Conservation (phyloP, 768 basidiomycete species). For the Podaxis carcinomalis region DNA sequence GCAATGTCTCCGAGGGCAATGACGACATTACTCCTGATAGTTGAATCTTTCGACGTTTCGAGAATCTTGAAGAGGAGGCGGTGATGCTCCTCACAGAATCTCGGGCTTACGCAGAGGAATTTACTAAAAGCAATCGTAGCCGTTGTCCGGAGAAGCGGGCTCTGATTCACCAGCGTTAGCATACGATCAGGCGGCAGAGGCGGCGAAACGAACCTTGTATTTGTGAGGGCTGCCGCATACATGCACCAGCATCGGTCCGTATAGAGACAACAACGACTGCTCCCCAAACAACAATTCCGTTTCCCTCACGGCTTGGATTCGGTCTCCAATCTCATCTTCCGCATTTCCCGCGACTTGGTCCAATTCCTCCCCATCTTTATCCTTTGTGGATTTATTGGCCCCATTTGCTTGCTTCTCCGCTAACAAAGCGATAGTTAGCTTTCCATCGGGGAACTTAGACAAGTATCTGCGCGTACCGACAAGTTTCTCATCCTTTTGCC, state of each 20-base stretch:
- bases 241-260: conserved; percentile 86
- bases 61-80: conserved; percentile 89
- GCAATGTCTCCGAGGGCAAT: conserved; percentile 98
- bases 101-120: conserved; percentile 91
- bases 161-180: conserved; percentile 41
- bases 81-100: conserved; percentile 90
- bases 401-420: conserved; percentile 52
- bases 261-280: conserved; percentile 76
- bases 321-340: conserved; percentile 97
- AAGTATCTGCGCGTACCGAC: conserved; percentile 46
- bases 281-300: conserved; percentile 82
- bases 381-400: conserved; percentile 38
- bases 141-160: conserved; percentile 78
- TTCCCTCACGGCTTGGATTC: conserved; percentile 81
- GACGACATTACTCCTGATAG: conserved; percentile 92
- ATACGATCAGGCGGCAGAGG: background rate
- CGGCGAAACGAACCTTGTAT: conserved; percentile 64
- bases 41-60: conserved; percentile 85
- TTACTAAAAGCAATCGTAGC: conserved; percentile 91
- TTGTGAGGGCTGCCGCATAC: conserved; percentile 88
- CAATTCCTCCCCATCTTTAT: conserved; percentile 79
- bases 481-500: conserved; percentile 88
- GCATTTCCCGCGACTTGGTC: conserved; percentile 97
- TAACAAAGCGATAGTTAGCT: conserved; percentile 16
- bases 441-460: background rate